Base-by-base conservation (phyloP, 495 filamentous ascomycete species). In the Acidiella bohemica region DNA sequence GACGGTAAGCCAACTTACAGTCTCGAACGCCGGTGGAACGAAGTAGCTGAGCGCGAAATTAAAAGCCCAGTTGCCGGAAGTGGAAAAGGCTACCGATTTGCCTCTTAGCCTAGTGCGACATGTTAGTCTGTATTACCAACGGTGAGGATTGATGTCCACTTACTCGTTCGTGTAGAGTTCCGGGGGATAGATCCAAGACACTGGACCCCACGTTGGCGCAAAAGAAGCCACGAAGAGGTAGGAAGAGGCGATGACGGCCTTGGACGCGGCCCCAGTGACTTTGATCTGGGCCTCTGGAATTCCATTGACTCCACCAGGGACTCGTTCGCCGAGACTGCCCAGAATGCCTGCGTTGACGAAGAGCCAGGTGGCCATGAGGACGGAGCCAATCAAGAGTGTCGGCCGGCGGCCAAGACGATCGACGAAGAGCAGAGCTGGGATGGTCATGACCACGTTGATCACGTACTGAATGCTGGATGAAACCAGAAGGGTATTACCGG, bases 1-100 rank as follows among this genome's bases (percentile, higher is more conserved):
- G n/a, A n/a, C n/a, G n/a, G n/a, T n/a, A n/a, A n/a, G n/a, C n/a
- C n/a, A n/a, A n/a, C n/a, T n/a, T n/a, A 86, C 84, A 47, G 70
- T 80, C 35, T 63, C 73, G 49, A 86, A 85, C 1, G 79, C 72
- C 0, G 78, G 74, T 2, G 81, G 82, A 3, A 83, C 77, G 46
- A 88, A 86, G 59, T 79, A 83, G 10, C 75, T 73, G 10, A 86
- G 69, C 0, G 81, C 82, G 34, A 81, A 84, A 66, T 85, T 84
- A 63, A 81, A 84, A 14, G 70, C 57, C 34, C 34, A 37, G 22
- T 51, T 54, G 14, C 39, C 43, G n/a, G 39, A 45, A 4, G 51
- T 55, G 5, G 49, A 18, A 28, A 55, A 47, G 14, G 52, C 48
- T 5, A 49, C 45, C 13, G 49, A 48, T 31, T 55, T 55, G 33